Conservation (phyloP, 805 yeast genomes). For the Ogataea ganodermae region DNA sequence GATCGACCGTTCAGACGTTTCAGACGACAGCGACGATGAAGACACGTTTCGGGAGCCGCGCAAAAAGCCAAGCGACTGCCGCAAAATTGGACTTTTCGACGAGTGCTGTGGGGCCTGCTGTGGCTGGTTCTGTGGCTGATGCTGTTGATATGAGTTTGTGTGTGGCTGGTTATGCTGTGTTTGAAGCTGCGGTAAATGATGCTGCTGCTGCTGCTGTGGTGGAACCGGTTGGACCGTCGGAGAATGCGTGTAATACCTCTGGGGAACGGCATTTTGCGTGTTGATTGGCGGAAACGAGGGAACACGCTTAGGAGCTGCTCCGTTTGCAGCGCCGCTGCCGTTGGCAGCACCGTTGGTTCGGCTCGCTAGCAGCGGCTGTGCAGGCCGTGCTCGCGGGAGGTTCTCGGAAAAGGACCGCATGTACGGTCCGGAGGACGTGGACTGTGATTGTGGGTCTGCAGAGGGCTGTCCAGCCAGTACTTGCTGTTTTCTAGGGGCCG, state of each 20-base stretch:
- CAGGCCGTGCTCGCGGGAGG: constrained; percentile 1
- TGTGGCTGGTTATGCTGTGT: constrained; percentile 1
- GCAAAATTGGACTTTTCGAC: constrained; percentile 37
- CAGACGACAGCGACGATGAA: constrained; percentile 25
- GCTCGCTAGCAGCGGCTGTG: not conserved
- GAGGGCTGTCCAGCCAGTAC: not conserved
- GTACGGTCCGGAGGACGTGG: not conserved
- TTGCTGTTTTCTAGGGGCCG: not conserved
- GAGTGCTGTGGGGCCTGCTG: constrained; percentile 11
- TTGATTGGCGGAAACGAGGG: constrained; percentile 24
- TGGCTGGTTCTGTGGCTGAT: constrained; percentile 5
- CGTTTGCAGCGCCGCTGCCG: constrained; percentile 17
- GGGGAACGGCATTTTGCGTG: constrained; percentile 29
- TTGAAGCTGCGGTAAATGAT: constrained; percentile 8
- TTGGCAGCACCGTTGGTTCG: not conserved
- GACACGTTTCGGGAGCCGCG: constrained; percentile 32
- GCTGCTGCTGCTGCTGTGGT: constrained; percentile 9
- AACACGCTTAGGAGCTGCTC: not conserved
- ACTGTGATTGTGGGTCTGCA: not conserved
- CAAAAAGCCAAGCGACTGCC: constrained; percentile 41
- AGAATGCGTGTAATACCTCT: constrained; percentile 16
- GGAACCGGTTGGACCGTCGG: constrained; percentile 7
- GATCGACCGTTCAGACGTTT: constrained; percentile 12
- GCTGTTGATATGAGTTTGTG: constrained; percentile 16
- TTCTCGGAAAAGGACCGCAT: constrained; percentile 1